Evolutionary conservation across 1,139 yeast species (phyloP).

Genomic region (Lodderomyces jiufengensis): DNA sequence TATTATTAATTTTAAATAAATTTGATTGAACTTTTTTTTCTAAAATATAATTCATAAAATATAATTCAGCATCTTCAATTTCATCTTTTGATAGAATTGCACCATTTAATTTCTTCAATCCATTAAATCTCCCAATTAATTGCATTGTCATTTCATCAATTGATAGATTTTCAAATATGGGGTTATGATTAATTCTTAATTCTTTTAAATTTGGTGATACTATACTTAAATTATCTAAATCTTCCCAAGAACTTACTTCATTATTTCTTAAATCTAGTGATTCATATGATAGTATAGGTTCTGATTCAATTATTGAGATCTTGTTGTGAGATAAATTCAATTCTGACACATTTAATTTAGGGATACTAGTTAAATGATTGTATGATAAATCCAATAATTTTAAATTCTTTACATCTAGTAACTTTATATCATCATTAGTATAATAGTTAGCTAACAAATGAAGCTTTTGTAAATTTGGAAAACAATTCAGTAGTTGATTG

Average conservation of each 20-base stretch:
- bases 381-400: conserved; percentile 41
- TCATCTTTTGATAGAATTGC: conserved; percentile 42
- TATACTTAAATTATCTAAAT: conserved; percentile 38
- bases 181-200: conserved; percentile 52
- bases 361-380: conserved; percentile 35
- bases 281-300: conserved; percentile 6
- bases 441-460: conserved; percentile 48
- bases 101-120: conserved; percentile 53
- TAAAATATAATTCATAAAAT: conserved; percentile 57
- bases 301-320: conserved; percentile 11
- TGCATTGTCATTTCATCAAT: conserved; percentile 36
- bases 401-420: conserved; percentile 13
- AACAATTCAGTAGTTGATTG: conserved; percentile 24
- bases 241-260: conserved; percentile 41
- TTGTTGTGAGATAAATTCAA: conserved; percentile 27
- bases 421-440: conserved; percentile 19
- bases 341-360: conserved; percentile 16
- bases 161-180: conserved; percentile 37
- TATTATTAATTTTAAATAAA: conserved; percentile 19
- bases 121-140: conserved; percentile 48
- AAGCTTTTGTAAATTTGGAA: conserved; percentile 44
- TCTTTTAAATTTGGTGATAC: conserved; percentile 37
- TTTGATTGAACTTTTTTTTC: conserved; percentile 37
- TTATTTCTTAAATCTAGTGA: conserved; percentile 50
- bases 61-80: conserved; percentile 63